Evolutionary conservation across 495 filamentous ascomycete species (phyloP), one percentile per base, ranked within the genome.

Genomic region (Chaetomidium leptoderma): DNA sequence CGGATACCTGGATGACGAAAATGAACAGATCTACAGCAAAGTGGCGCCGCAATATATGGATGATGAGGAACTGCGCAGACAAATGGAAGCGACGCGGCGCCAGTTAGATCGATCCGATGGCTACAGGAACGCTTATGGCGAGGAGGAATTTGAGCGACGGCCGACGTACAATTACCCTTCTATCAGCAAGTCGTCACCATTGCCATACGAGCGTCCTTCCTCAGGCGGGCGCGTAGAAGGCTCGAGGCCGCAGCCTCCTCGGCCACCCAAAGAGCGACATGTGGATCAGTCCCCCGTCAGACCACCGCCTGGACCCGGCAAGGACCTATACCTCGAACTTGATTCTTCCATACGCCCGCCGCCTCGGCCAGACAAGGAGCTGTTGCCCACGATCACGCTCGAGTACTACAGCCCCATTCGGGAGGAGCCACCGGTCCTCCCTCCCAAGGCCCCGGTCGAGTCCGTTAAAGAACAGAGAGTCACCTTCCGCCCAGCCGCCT

Each of bases 401-500:
- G 42, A 24, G n/a, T 53, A 35, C 16, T 63, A 43, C 39, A 51
- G 53, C 24, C 29, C 49, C 0, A 14, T 23, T 3, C 29, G 10
- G 16, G 56, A 66, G 8, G 49, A 64, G 4, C 48, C 68, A 1
- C 63, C 80, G 55, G 32, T 72, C 40, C 53, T 71, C 62, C 72
- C 67, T 30, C 70, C 77, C 21, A 75, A 71, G 59, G n/a, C 19
- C 1, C 48, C 60, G 19, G 63, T 62, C 5, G 63, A 74, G n/a
- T 67, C 61, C 26, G 37, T 66, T 3, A 58, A 61, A 47, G 16
- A 64, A 17, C 66, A 70, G 44, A 59, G 71, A 11, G 62, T 73
- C 30, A 89, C 88, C 11, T 97, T 97, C 75, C 86, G 87, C 52
- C 86, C 92, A 2, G 85, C 88, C 1, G 89, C 90, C 1, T 91